Percentiles rank a stretch among this genome's conserved stretches.
phyloP scores from a whole-genome alignment of 352 stramenopile species.

The Globisporangium yorkense region DNA sequence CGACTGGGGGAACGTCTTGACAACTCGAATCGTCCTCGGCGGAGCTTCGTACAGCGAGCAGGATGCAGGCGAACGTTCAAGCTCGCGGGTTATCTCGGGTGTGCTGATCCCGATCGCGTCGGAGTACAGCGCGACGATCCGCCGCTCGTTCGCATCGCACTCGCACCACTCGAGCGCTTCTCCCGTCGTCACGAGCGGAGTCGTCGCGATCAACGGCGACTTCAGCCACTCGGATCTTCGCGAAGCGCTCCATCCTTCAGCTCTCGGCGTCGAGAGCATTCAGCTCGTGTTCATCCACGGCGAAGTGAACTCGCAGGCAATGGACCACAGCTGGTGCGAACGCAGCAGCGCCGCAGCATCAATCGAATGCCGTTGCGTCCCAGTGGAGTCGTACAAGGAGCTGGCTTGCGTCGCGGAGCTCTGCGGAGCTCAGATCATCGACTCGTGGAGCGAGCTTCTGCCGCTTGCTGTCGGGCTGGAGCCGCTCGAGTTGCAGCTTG shows the following conservation, averaged over 20 bases:
- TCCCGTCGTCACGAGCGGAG: neutral
- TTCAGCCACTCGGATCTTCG: slow-evolving; percentile 1
- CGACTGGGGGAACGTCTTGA: neutral
- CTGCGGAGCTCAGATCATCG: slow-evolving; percentile 7
- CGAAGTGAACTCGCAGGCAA: slow-evolving; percentile 5
- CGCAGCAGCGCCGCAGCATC: neutral
- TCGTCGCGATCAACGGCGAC: slow-evolving; percentile 9
- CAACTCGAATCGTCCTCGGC: slow-evolving; percentile 1
- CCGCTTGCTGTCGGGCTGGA: neutral
- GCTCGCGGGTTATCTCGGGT: slow-evolving; percentile 6
- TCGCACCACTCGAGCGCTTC: neutral
- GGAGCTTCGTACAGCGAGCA: neutral
- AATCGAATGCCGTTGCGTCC: neutral
- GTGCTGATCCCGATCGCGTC: neutral
- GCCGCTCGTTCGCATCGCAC: neutral
- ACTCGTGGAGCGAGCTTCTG: slow-evolving; percentile 12
- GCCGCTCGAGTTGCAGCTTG: slow-evolving; percentile 1
- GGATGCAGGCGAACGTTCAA: neutral
- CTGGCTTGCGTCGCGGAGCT: slow-evolving; percentile 5
- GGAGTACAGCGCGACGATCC: neutral
- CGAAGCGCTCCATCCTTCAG: neutral
- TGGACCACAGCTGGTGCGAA: slow-evolving; percentile 4
- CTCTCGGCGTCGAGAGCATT: neutral
- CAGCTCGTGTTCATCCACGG: slow-evolving; percentile 7
- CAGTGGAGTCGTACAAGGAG: slow-evolving; percentile 2